A percentile compares a stretch with the other conserved stretches of the same genome.
phyloP scores from a whole-genome alignment of 768 basidiomycete species.

The Amanita rimosa region DNA sequence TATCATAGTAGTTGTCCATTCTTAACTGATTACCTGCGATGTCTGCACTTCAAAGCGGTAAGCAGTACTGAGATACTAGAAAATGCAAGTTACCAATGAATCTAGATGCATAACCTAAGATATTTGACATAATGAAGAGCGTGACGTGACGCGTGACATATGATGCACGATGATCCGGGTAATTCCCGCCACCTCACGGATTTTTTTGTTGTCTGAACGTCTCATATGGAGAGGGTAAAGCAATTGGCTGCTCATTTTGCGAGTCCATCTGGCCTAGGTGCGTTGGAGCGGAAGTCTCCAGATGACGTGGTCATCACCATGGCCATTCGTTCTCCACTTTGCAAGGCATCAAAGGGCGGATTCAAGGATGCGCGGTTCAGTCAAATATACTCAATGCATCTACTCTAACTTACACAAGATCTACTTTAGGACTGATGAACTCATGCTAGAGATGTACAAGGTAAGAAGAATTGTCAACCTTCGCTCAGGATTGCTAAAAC shows the following conservation, averaged over 20 bases:
- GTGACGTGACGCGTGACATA: no score
- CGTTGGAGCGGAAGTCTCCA: conserved; percentile 45
- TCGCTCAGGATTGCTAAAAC: not conserved
- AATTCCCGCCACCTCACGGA: no score
- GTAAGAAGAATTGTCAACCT: conserved; percentile 18
- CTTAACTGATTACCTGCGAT: not conserved
- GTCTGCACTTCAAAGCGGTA: not conserved
- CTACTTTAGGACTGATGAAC: conserved; percentile 54
- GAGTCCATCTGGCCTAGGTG: conserved; percentile 31
- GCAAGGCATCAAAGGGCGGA: conserved; percentile 69
- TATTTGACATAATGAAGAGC: not conserved
- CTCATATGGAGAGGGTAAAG: conserved; percentile 49
- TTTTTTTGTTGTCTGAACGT: not conserved
- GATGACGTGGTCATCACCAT: conserved; percentile 80
- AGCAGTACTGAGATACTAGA: not conserved
- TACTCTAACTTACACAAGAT: conserved; percentile 9
- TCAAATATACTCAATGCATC: not conserved
- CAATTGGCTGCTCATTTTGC: conserved; percentile 54
- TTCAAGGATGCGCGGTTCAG: conserved; percentile 57
- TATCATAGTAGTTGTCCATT: not conserved
- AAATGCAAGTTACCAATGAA: not conserved
- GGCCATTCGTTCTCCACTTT: conserved; percentile 67
- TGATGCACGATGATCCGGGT: not conserved
- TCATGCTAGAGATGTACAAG: conserved; percentile 76
- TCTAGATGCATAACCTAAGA: not conserved